A percentile compares a stretch with the other conserved stretches of the same genome.
These are phyloP conservation scores for Nannizziopsis arthrosporioides DNA, from an alignment of 2,329 filamentous ascomycete genomes.

Conservation along the genomic window DNA sequence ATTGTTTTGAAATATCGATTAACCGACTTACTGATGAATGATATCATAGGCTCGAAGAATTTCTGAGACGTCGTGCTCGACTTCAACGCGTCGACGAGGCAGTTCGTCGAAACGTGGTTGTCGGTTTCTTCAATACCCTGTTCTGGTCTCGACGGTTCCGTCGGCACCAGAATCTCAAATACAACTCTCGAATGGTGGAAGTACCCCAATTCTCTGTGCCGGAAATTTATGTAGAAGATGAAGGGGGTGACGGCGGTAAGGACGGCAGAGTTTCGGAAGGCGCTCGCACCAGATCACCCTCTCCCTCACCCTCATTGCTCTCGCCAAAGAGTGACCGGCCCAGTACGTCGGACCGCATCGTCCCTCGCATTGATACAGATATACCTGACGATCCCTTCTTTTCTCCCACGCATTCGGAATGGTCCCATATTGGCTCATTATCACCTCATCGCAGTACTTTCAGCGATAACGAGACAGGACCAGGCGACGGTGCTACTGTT, in stretches of 20 bases:
- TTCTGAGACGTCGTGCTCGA: slow-evolving; percentile 75
- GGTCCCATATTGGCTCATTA: slow-evolving; percentile 44
- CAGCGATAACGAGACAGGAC: slow-evolving; percentile 11
- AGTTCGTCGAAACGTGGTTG: slow-evolving; percentile 75
- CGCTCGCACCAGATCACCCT: slow-evolving; percentile 1
- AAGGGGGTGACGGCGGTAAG: slow-evolving; percentile 36
- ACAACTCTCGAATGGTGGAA: slow-evolving; percentile 61
- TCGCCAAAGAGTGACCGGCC: slow-evolving; percentile 17
- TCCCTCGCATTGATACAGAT: slow-evolving; percentile 39
- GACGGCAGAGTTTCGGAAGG: slow-evolving; percentile 12
- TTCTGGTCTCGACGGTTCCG: slow-evolving; percentile 80
- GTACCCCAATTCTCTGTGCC: slow-evolving; percentile 74
- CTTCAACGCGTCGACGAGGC: slow-evolving; percentile 92
- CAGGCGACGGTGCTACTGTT: slow-evolving; percentile 9
- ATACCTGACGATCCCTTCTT: slow-evolving; percentile 27
- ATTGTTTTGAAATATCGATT: slow-evolving; percentile 5
- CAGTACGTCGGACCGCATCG: slow-evolving; percentile 24
- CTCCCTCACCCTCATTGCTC: slow-evolving; percentile 24
- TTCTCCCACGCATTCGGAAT: slow-evolving; percentile 36
- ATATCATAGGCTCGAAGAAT: slow-evolving; percentile 66
- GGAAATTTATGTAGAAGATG: slow-evolving; percentile 80
- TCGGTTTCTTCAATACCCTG: slow-evolving; percentile 89
- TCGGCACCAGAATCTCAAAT: slow-evolving; percentile 59
- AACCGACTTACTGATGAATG: slow-evolving; percentile 20
- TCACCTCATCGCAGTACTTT: slow-evolving; percentile 21